Percentiles rank a stretch among this genome's conserved stretches.
Evolutionary conservation across 352 stramenopile genomes (phyloP).

Genomic region (Saprolegnia parasitica): DNA sequence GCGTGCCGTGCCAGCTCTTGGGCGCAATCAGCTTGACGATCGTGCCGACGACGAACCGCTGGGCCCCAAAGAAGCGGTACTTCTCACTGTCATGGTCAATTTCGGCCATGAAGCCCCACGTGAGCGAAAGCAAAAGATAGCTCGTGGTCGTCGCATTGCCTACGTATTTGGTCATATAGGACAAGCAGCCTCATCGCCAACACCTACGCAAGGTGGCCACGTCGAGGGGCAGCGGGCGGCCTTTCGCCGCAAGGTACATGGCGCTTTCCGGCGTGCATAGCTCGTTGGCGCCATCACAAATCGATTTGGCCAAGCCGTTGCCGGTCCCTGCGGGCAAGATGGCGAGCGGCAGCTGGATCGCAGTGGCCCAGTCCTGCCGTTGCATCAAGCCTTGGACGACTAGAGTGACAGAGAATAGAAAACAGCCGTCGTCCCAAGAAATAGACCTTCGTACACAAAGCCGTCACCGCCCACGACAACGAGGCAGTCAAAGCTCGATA

Average conservation of each 20-base stretch:
- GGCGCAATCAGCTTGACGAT: constrained; percentile 49
- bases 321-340: constrained; percentile 16
- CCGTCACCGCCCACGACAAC: constrained; percentile 26
- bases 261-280: constrained; percentile 6
- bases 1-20: constrained; percentile 34
- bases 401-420: too few relatives aligned
- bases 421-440: too few relatives aligned
- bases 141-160: background rate
- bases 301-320: constrained; percentile 24
- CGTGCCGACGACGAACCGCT: constrained; percentile 60
- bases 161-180: background rate
- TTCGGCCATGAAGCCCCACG: constrained; percentile 80
- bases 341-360: constrained; percentile 15
- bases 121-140: constrained; percentile 68
- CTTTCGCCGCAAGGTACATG: constrained; percentile 25
- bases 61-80: constrained; percentile 47
- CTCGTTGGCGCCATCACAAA: constrained; percentile 7
- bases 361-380: constrained; percentile 17
- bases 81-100: constrained; percentile 75
- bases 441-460: constrained; percentile 21
- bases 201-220: constrained; percentile 16
- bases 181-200: too few relatives aligned
- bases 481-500: constrained; percentile 4
- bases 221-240: constrained; percentile 8
- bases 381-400: constrained; percentile 26